Evolutionary conservation across 176 grass and related monocot species (phyloP).

Genomic region (Raddia guianensis): DNA sequence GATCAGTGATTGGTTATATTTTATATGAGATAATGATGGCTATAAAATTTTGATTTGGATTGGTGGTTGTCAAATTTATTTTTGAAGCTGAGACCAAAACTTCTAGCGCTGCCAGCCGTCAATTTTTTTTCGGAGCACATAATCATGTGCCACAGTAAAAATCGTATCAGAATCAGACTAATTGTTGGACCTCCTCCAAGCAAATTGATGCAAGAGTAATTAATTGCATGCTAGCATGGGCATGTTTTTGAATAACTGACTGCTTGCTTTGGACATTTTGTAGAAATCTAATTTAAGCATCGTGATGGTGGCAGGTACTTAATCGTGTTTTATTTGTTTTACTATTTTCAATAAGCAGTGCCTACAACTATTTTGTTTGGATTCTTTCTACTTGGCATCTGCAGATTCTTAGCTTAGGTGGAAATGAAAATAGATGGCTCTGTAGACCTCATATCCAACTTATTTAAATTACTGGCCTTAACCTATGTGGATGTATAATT

Average conservation of each 20-base stretch:
- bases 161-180: background rate
- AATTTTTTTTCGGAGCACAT: background rate
- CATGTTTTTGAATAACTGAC: background rate
- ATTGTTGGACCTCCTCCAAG: background rate
- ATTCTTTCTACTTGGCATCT: background rate
- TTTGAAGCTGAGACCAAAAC: background rate
- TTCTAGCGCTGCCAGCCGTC: background rate
- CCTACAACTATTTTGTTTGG: background rate
- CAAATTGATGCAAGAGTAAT: background rate
- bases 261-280: background rate
- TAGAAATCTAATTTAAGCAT: background rate
- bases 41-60: background rate
- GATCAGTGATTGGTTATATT: background rate
- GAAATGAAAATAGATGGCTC: background rate
- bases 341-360: background rate
- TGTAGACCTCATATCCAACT: background rate
- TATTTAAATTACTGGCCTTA: background rate
- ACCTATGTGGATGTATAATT: background rate
- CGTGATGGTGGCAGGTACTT: background rate
- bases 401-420: background rate
- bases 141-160: background rate
- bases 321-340: background rate
- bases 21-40: background rate
- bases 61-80: slow-evolving; percentile 12
- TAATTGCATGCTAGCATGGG: background rate